phyloP scores from a whole-genome alignment of 352 stramenopile species.

The Globisporangium iwayamae region DNA sequence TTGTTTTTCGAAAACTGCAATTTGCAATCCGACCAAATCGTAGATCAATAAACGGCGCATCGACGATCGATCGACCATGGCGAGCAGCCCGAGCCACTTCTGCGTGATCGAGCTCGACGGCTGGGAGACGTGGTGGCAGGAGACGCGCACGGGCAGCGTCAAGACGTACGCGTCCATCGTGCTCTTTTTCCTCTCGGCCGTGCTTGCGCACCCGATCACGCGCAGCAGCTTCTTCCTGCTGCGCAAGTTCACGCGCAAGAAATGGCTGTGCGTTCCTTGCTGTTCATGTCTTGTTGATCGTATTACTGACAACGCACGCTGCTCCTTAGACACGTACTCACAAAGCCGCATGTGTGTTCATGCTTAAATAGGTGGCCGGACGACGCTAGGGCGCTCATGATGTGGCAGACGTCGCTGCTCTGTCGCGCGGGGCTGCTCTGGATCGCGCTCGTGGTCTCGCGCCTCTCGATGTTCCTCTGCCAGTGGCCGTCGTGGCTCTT shows the following conservation, averaged over 20 bases:
- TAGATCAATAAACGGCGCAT: neutral
- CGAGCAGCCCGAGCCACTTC: slow-evolving; percentile 27
- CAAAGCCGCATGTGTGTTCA: neutral
- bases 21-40: neutral
- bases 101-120: slow-evolving; percentile 45
- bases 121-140: slow-evolving; percentile 55
- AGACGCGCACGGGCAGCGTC: slow-evolving; percentile 41
- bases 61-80: slow-evolving; percentile 3
- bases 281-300: no score
- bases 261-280: slow-evolving; percentile 41
- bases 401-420: slow-evolving; percentile 72
- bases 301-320: no score
- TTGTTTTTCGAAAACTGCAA: neutral
- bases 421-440: slow-evolving; percentile 64
- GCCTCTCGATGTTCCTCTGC: slow-evolving; percentile 55
- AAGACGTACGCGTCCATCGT: slow-evolving; percentile 68
- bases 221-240: slow-evolving; percentile 63
- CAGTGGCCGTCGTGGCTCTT: slow-evolving; percentile 72
- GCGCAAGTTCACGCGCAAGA: slow-evolving; percentile 46
- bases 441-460: slow-evolving; percentile 58
- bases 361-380: slow-evolving; percentile 49
- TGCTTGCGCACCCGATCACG: slow-evolving; percentile 64
- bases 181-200: slow-evolving; percentile 75
- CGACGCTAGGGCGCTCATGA: slow-evolving; percentile 57
- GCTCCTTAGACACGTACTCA: neutral